Evolutionary conservation across 306 rosid species (phyloP), one percentile per base, ranked within the genome.

Genomic region (Fragaria nilgerrensis): DNA sequence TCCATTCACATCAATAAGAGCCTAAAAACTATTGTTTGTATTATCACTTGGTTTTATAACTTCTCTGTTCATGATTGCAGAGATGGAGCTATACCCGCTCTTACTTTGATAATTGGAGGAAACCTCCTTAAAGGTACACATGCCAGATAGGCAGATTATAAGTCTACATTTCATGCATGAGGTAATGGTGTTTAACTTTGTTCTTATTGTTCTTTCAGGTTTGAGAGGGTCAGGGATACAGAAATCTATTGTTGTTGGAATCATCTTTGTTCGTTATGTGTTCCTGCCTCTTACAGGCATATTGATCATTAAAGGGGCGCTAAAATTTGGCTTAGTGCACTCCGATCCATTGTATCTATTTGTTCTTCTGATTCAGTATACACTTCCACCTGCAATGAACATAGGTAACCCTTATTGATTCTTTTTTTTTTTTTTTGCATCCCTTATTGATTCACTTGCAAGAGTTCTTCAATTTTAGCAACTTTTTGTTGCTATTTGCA

Each of bases 381-480:
- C 94, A 73, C 78, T 93, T 67, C 98, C 96, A 0, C 97, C 98
- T 15, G 97, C 98, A 39, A 90, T 93, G 97, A 66, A 34, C 78
- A 89, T 88, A 79, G 97, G 96, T 89, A 55, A 85, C 19, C 9
- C 14, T 37, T 37, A 37, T 3, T 32, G 36, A 3, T 32, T 3
- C 0, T 32, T 32, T 32, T 32, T 32, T 32, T 0, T 27, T 32
- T 32, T 32, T 32, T 32, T 3, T 32, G 34, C 34, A 32, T 0
- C 16, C 15, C n/a, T 5, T 25, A 2, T 19, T 37, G 41, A 37
- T 37, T 37, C 41, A 37, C 41, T 37, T 37, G 41, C 41, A 37
- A 37, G 41, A 0, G 41, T 37, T 37, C 41, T 37, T 6, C 41
- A 37, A 37, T 4, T 36, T 36, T 36, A 36, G 39, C 7, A 36